Evolutionary conservation across 257 asterid species (phyloP).

Genomic region (Oldenlandia corymbosa): DNA sequence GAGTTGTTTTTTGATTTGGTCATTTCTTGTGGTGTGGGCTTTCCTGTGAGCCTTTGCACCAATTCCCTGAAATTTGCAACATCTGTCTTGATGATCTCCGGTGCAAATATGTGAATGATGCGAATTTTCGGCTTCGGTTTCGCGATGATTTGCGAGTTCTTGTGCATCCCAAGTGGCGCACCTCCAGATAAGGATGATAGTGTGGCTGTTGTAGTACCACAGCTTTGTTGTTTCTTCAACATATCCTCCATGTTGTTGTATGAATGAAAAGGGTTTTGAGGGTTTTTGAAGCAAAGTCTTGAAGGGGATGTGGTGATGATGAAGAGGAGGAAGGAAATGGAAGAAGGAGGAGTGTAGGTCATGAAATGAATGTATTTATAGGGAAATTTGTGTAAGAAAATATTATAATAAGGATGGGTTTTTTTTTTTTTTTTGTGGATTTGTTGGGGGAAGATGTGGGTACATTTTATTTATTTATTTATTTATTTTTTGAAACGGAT

Average conservation of each 20-base stretch:
- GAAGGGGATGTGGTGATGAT: neutral
- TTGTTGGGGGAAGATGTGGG: conserved; percentile 14
- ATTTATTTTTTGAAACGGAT: too few relatives aligned
- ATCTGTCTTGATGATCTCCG: conserved; percentile 81
- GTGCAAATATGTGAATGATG: conserved; percentile 88
- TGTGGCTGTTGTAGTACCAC: neutral
- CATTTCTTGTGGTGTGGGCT: conserved; percentile 36
- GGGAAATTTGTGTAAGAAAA: too few relatives aligned
- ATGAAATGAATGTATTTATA: conserved; percentile 14
- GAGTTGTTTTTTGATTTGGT: neutral
- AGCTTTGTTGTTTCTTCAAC: conserved; percentile 29
- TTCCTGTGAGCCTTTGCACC: conserved; percentile 88
- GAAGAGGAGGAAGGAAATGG: conserved; percentile 5
- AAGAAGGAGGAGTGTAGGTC: conserved; percentile 18
- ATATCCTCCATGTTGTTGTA: conserved; percentile 33
- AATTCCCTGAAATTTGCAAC: conserved; percentile 65
- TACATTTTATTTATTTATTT: too few relatives aligned
- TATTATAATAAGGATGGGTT: neutral
- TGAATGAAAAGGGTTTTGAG: neutral
- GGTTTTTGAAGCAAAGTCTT: neutral
- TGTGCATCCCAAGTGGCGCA: conserved; percentile 41
- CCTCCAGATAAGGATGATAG: conserved; percentile 8
- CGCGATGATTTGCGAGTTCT: conserved; percentile 48
- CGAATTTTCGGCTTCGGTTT: conserved; percentile 69
- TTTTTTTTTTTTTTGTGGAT: neutral